Evolutionary conservation across 768 basidiomycete genomes (phyloP).

Genomic region (Floccularia luteovirens): DNA sequence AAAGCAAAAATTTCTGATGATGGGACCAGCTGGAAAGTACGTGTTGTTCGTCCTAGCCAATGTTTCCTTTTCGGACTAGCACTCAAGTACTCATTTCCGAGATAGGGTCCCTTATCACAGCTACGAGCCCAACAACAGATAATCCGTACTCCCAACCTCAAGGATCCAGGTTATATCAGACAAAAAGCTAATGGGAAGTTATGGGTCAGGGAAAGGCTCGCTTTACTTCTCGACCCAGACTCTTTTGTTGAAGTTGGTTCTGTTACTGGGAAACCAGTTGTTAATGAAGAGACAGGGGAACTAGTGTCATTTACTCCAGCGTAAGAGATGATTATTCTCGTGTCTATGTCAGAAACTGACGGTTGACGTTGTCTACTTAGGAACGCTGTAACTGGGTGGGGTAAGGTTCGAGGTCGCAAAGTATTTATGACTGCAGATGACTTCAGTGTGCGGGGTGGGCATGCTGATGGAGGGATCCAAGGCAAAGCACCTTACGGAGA

Average conservation of each 20-base stretch:
- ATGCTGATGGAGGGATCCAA: constrained; percentile 32
- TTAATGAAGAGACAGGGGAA: constrained; percentile 18
- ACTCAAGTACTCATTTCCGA: background rate
- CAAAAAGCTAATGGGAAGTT: constrained; percentile 29
- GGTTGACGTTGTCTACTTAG: constrained; percentile 11
- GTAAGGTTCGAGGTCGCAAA: constrained; percentile 21
- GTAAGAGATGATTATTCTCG: constrained; percentile 13
- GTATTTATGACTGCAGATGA: constrained; percentile 33
- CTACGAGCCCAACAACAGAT: constrained; percentile 22
- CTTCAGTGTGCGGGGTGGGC: constrained; percentile 33
- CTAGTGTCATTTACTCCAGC: constrained; percentile 26
- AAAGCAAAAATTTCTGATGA: constrained; percentile 9
- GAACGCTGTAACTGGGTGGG: constrained; percentile 30
- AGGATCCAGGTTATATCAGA: constrained; percentile 29
- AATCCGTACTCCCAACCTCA: constrained; percentile 21
- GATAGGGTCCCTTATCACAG: constrained; percentile 20
- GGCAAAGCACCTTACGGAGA: constrained; percentile 32
- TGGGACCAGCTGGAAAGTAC: constrained; percentile 23
- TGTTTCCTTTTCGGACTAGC: too few relatives aligned
- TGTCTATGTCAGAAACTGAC: too few relatives aligned
- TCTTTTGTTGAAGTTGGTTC: constrained; percentile 29
- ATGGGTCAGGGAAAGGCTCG: constrained; percentile 32
- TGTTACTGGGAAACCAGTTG: constrained; percentile 24
- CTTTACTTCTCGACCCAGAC: constrained; percentile 20
- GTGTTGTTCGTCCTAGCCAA: too few relatives aligned